Evolutionary conservation across 2,329 filamentous ascomycete genomes (phyloP).

Genomic region (Fusarium nanum): DNA sequence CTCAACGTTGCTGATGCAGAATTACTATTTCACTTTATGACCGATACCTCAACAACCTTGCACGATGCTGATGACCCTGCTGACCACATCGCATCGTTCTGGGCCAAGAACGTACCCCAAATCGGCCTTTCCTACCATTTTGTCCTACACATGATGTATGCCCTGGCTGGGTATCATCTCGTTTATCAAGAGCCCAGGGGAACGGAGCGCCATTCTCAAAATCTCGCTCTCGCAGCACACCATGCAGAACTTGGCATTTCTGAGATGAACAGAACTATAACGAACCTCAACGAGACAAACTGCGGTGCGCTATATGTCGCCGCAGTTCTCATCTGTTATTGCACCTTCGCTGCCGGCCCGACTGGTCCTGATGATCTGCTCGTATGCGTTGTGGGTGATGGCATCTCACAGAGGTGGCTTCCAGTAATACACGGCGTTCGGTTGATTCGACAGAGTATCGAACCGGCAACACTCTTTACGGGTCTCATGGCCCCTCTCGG

Average conservation of each 20-base stretch:
- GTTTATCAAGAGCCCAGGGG: slow-evolving; percentile 37
- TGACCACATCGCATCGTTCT: slow-evolving; percentile 43
- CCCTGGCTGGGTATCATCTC: slow-evolving; percentile 47
- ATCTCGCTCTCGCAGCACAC: slow-evolving; percentile 40
- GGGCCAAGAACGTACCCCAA: slow-evolving; percentile 46
- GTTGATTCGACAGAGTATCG: slow-evolving; percentile 42
- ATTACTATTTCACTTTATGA: slow-evolving; percentile 47
- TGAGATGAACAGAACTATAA: slow-evolving; percentile 43
- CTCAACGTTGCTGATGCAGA: slow-evolving; percentile 48
- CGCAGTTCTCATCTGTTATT: slow-evolving; percentile 47
- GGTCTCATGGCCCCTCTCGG: slow-evolving; percentile 45
- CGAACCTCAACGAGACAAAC: slow-evolving; percentile 43
- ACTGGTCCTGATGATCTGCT: slow-evolving; percentile 46
- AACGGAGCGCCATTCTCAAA: slow-evolving; percentile 33
- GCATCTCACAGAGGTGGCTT: slow-evolving; percentile 42
- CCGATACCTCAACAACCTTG: slow-evolving; percentile 42
- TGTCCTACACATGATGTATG: slow-evolving; percentile 47
- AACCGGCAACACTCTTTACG: slow-evolving; percentile 46
- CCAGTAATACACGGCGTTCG: slow-evolving; percentile 45
- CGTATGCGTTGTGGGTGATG: slow-evolving; percentile 42
- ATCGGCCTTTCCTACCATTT: slow-evolving; percentile 47
- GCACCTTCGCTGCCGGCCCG: slow-evolving; percentile 49
- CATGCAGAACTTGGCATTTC: slow-evolving; percentile 44
- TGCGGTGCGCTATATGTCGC: slow-evolving; percentile 49
- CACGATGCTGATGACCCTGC: slow-evolving; percentile 32